These are phyloP conservation scores for Moesziomyces sp. DNA, from an alignment of 1,284 basidiomycete species.

Conservation along the genomic window DNA sequence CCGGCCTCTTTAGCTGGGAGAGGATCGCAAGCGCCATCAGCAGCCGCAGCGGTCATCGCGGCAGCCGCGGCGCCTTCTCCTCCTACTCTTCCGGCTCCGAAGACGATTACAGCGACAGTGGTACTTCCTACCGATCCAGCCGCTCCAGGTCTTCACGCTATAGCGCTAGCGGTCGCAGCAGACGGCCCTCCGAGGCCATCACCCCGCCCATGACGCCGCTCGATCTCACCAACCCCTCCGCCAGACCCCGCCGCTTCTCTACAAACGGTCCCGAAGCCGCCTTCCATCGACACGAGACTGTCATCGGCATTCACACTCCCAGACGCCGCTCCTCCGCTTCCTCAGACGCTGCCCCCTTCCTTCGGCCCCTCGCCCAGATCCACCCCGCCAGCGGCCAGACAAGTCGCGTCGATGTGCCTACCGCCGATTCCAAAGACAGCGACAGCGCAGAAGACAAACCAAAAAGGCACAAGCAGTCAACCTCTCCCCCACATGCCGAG, in stretches of 20 bases:
- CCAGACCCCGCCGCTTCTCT: constrained; percentile 47
- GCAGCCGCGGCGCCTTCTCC: constrained; percentile 36
- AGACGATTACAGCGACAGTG: constrained; percentile 41
- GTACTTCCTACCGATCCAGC: constrained; percentile 34
- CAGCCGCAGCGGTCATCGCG: constrained; percentile 23
- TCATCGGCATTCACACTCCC: constrained; percentile 62
- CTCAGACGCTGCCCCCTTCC: constrained; percentile 20
- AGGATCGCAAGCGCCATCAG: constrained; percentile 48
- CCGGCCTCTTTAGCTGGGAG: constrained; percentile 37
- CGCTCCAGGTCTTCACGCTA: constrained; percentile 35
- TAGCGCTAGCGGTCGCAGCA: constrained; percentile 23
- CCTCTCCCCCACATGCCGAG: constrained; percentile 3
- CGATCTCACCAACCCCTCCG: constrained; percentile 9
- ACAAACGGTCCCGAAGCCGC: constrained; percentile 57
- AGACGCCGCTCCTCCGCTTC: constrained; percentile 42
- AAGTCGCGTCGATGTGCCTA: constrained; percentile 14
- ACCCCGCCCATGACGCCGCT: constrained; percentile 40
- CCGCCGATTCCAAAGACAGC: background rate
- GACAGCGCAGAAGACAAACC: constrained; percentile 6
- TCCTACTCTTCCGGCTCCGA: constrained; percentile 40
- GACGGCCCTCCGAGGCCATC: constrained; percentile 24
- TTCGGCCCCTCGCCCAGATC: constrained; percentile 54
- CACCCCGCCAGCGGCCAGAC: constrained; percentile 24
- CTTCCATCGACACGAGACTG: constrained; percentile 57
- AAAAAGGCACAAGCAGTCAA: constrained; percentile 19